Evolutionary conservation across 345 rosid species (phyloP), one percentile per base, ranked within the genome.

Genomic region (Salix suchowensis): DNA sequence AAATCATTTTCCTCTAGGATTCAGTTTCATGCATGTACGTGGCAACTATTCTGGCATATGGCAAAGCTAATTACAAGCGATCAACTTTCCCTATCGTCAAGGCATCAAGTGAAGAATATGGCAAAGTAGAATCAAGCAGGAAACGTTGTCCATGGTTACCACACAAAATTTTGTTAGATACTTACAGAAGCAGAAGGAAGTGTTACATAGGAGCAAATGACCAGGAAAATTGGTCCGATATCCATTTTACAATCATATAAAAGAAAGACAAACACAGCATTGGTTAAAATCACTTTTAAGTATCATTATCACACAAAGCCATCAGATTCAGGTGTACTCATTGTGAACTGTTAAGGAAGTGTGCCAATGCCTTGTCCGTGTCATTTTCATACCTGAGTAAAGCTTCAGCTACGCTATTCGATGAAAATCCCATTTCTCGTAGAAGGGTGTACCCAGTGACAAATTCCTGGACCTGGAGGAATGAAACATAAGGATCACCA

Each of bases 401-500:
- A 69, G 91, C 91, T 2, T 92, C 97, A 1, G 92, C 88, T 23
- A 91, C 88, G 10, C 76, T 84, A 76, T 80, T 88, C 0, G 97
- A 78, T 10, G 97, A 82, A 83, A 94, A 94, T 21, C 98, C 98
- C 98, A 91, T 92, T 81, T 92, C 97, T 32, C 84, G 86, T 61
- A 94, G 84, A 21, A 78, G 76, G 26, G 80, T 73, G 82, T 82
- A 94, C 66, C 93, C 92, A 40, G 79, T 85, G 34, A 82, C 89
- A 60, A 94, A 94, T 70, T 90, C 92, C 61, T 79, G 90, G 73
- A 92, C 94, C 97, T 94, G 84, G 36, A 44, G 50, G 36, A 12
- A 28, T 55, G n/a, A 21, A 65, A 23, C 52, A 71, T 14, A 48
- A 36, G 54, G 9, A 32, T 40, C 66, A 15, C 65, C 14, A 24